Base-by-base conservation (phyloP, 2,329 filamentous ascomycete genomes). In the Purpureocillium takamizusanense region DNA sequence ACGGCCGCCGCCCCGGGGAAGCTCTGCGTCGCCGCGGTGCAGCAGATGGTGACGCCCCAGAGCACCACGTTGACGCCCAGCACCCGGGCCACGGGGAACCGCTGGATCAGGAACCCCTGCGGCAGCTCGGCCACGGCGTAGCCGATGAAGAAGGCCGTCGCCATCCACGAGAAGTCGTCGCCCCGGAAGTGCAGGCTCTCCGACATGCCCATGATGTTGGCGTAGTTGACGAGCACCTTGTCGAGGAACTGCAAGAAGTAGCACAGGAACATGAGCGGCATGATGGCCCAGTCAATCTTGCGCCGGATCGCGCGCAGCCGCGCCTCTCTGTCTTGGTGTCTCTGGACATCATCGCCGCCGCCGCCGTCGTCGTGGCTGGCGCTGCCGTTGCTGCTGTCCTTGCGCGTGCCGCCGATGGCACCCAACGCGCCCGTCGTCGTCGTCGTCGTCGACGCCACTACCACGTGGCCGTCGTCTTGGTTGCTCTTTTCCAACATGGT, bases 1-100 rank as follows among this genome's bases (percentile, higher is more conserved):
- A 62, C 62, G 4, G 61, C 57, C 2, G 62, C 60, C 27, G 69
- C 53, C 0, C 64, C 61, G 0, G 57, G 55, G 40, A 67, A 72
- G 42, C 56, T 61, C 6, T 54, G 51, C 28, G 55, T 62, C 3
- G 58, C 60, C 1, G 67, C 66, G 11, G 61, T 67, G 39, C 59
- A 61, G 55, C 67, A 66, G 25, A 71, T 53, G 16, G 65, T 55
- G 7, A 54, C 34, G 6, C 60, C 62, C 60, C 59, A 62, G 5
- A 51, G 41, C 2, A 58, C 25, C 2, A 62, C 54, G 29, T 59
- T 61, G 21, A 48, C 44, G 3, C 54, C 51, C 13, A 61, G 53
- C 7, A 62, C 55, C 43, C 52, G 59, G 29, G 48, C 53, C 44
- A 61, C 52, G 17, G 48, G 52, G 30, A 56, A 57, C 32, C 51